Percentiles rank a stretch among this genome's conserved stretches.
phyloP scores from a whole-genome alignment of 352 stramenopile species.

The Pilasporangium apinafurcum region DNA sequence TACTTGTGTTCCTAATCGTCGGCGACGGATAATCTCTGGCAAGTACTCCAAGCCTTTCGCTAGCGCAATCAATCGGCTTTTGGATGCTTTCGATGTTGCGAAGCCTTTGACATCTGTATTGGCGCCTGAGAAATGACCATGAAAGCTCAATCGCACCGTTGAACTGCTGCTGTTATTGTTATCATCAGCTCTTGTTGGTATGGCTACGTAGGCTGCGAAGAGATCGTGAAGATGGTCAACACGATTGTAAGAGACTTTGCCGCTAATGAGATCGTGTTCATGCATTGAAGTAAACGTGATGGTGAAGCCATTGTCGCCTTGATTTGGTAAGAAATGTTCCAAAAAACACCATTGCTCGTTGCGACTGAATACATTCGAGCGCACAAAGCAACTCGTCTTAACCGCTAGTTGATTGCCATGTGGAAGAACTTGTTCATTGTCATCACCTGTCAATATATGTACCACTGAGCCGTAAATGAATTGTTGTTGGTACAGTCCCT shows the following conservation, averaged over 20 bases:
- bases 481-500: conserved; percentile 23
- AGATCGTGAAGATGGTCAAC: conserved; percentile 26
- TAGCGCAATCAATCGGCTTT: conserved; percentile 19
- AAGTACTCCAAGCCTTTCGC: conserved; percentile 28
- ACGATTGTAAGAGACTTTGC: conserved; percentile 26
- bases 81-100: conserved; percentile 6
- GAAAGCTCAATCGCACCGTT: conserved; percentile 26
- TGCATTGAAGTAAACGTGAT: conserved; percentile 28
- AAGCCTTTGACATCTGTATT: background rate
- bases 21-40: conserved; percentile 19
- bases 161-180: conserved; percentile 6
- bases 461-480: conserved; percentile 49
- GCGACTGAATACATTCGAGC: conserved; percentile 27
- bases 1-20: conserved; percentile 25
- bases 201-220: conserved; percentile 21
- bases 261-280: conserved; percentile 30
- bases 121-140: conserved; percentile 8
- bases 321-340: conserved; percentile 11
- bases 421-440: too few species aligned
- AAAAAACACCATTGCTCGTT: conserved; percentile 52
- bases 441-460: conserved; percentile 5
- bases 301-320: conserved; percentile 14
- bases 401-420: conserved; percentile 30
- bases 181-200: too few species aligned
- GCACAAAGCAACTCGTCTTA: conserved; percentile 40